A percentile compares a stretch with the other conserved stretches of the same genome.
These are phyloP conservation scores for Termitomyces sp. DNA, from an alignment of 768 basidiomycete species.

Conservation along the genomic window DNA sequence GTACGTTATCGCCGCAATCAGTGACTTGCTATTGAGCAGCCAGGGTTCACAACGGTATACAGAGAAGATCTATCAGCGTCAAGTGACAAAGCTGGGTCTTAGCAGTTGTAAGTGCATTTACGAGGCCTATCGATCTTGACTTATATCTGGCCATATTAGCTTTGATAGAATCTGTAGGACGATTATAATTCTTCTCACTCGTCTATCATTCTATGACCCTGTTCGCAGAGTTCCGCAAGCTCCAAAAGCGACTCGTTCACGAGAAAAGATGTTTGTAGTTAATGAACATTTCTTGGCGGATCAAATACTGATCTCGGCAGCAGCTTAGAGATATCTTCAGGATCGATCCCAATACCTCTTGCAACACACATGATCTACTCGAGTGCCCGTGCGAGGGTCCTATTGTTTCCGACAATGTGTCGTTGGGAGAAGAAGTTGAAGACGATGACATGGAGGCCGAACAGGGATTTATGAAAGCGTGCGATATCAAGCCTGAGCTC, in stretches of 20 bases:
- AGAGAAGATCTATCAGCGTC: constrained; percentile 93
- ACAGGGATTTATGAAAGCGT: constrained; percentile 60
- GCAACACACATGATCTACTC: constrained; percentile 91
- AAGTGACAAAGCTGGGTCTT: constrained; percentile 89
- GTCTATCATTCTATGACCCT: background rate
- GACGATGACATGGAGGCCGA: constrained; percentile 20
- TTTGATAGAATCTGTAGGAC: constrained; percentile 61
- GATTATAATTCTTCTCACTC: background rate
- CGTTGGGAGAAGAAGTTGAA: constrained; percentile 18
- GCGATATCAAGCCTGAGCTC: constrained; percentile 45
- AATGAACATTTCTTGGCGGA: background rate
- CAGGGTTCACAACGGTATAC: background rate
- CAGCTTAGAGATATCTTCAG: constrained; percentile 92
- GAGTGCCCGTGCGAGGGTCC: constrained; percentile 62
- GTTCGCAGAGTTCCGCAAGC: constrained; percentile 24
- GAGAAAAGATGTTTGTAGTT: constrained; percentile 64
- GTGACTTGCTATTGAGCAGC: background rate
- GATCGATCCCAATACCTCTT: constrained; percentile 70
- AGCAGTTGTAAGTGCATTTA: constrained; percentile 61
- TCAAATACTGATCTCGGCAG: background rate
- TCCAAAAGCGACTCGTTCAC: constrained; percentile 85
- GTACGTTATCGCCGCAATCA: constrained; percentile 23
- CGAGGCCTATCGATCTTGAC: background rate
- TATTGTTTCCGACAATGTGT: constrained; percentile 18
- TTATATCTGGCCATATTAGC: constrained; percentile 32